Base-by-base conservation (phyloP, 108 stramenopile species). In the Skeletonema marinoi region DNA sequence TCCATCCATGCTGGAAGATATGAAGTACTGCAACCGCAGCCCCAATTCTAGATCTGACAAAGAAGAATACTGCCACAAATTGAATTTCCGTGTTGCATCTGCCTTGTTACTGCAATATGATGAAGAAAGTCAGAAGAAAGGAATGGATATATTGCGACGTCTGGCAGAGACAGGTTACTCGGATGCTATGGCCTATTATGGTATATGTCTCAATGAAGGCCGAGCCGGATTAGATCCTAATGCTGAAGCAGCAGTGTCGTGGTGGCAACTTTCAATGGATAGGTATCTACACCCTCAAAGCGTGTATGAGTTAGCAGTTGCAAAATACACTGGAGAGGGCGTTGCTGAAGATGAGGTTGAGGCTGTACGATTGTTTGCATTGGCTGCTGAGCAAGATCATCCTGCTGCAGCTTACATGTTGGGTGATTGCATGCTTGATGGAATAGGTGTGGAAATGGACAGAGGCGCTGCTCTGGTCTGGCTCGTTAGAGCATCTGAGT, bases 401-500 rank as follows among this genome's bases (percentile, higher is more conserved):
- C 69, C 85, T n/a, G 85, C 73, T 30, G 90, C 90, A 51, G 76
- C 82, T 21, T 91, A 88, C 46, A 88, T 91, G 88, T 67, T 88
- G 1, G 90, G 88, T 3, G 90, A 91, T 51, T 88, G 86, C 48
- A 70, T 88, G 0, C 50, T 88, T 38, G 88, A 91, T 62, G 90
- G 90, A 17, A 65, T 85, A 5, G 90, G 87, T 32, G 74, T 70
- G 6, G 61, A 62, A 6, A 32, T 80, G 41, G 87, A 88, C 77
- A 58, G 86, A 19, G 90, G 71, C 21, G 44, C 46, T 2, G 90
- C 90, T 0, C 58, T 91, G 63, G 85, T 79, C 41, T 88, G 88
- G 88, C 69, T 88, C 5, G 78, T 91, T 9, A 68, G 62, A 30
- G 86, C 86, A 21, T 85, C 85, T 48, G 87, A 91, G 62, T 44